phyloP scores from a whole-genome alignment of 495 filamentous ascomycete genomes.

The Xeromyces bisporus region DNA sequence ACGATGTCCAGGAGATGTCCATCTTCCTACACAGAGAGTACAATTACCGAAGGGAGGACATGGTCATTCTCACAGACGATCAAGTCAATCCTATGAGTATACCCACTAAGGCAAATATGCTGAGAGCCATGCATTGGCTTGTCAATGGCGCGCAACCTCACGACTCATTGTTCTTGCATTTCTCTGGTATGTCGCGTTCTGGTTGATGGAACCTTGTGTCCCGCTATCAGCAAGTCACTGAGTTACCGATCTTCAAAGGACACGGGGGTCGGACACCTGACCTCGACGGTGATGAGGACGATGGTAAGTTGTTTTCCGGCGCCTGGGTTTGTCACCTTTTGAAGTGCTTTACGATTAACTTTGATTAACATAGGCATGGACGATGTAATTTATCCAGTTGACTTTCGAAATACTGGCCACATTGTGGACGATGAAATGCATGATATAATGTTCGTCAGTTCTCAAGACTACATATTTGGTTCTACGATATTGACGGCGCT shows the following conservation, averaged over 20 bases:
- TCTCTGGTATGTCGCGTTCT: constrained; percentile 80
- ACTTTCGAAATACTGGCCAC: constrained; percentile 76
- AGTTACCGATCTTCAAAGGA: no score
- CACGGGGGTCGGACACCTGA: constrained; percentile 94
- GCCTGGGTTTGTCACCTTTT: neutral
- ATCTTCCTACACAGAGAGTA: constrained; percentile 69
- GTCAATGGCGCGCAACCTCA: constrained; percentile 90
- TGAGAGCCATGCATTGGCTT: constrained; percentile 96
- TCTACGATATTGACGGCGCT: neutral
- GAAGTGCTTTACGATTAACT: neutral
- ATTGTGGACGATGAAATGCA: constrained; percentile 99
- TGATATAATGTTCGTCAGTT: constrained; percentile 50
- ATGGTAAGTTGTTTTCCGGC: constrained; percentile 27
- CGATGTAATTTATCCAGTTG: constrained; percentile 93
- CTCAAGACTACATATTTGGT: neutral
- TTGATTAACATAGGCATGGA: constrained; percentile 45
- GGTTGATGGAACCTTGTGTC: no score
- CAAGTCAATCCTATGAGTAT: constrained; percentile 89
- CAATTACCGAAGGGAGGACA: constrained; percentile 85
- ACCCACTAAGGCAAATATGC: constrained; percentile 85
- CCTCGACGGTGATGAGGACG: constrained; percentile 86
- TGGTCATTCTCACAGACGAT: constrained; percentile 96
- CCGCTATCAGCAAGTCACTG: no score
- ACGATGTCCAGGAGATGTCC: constrained; percentile 96
- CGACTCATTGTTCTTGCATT: constrained; percentile 94